Evolutionary conservation across 441 rosid species (phyloP).

Genomic region (Biscutella laevigata): DNA sequence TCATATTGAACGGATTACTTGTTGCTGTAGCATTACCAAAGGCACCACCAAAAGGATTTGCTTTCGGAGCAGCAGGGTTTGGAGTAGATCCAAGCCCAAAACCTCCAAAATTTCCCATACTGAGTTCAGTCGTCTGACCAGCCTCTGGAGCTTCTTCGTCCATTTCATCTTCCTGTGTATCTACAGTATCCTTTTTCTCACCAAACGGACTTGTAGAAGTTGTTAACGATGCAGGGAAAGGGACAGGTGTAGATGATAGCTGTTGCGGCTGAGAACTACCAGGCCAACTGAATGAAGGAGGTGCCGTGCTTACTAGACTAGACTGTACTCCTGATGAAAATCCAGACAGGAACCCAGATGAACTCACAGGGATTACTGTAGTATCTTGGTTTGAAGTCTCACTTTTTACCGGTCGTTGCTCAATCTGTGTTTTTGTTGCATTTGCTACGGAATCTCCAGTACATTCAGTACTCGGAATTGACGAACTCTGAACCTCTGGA

Average conservation of each 20-base stretch:
- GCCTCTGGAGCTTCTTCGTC: conserved; percentile 91
- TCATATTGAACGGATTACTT: conserved; percentile 42
- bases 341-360: conserved; percentile 30
- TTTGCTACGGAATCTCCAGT: conserved; percentile 25
- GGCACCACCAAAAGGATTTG: conserved; percentile 66
- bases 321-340: conserved; percentile 33
- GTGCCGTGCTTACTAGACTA: conserved; percentile 23
- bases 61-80: conserved; percentile 38
- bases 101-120: conserved; percentile 57
- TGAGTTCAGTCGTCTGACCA: conserved; percentile 43
- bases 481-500: conserved; percentile 29
- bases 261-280: conserved; percentile 40
- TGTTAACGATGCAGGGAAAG: conserved; percentile 28
- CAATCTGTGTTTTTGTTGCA: conserved; percentile 23
- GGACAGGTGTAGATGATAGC: conserved; percentile 24
- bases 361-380: conserved; percentile 31
- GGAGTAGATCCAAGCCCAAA: conserved; percentile 57
- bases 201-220: conserved; percentile 28
- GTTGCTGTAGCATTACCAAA: conserved; percentile 52
- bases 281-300: conserved; percentile 32
- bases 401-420: conserved; percentile 21
- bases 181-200: conserved; percentile 39
- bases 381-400: conserved; percentile 39
- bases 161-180: conserved; percentile 78
- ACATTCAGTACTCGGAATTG: conserved; percentile 18